Conservation (phyloP, 352 stramenopile species). For the Stramenopiles sp. region DNA sequence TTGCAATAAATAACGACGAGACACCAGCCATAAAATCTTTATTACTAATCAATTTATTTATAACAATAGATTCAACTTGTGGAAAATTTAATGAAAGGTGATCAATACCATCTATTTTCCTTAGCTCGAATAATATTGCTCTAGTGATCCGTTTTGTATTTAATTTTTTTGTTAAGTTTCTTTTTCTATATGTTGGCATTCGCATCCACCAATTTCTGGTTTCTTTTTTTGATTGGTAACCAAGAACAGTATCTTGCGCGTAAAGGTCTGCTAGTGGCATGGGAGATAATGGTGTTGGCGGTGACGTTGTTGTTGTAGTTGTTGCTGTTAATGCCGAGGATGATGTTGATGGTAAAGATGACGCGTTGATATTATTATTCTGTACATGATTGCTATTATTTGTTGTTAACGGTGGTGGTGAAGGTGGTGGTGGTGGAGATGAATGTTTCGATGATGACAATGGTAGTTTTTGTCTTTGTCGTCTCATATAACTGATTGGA, state of each 20-base stretch:
- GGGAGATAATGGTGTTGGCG: too few species aligned
- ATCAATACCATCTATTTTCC: neutral
- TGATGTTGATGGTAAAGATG: too few species aligned
- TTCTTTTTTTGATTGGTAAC: neutral
- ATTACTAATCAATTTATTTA: neutral
- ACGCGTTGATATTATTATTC: too few species aligned
- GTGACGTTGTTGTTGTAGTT: too few species aligned
- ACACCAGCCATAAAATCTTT: constrained; percentile 4
- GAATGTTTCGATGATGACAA: too few species aligned
- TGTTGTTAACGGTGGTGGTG: too few species aligned
- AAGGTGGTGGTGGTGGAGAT: too few species aligned
- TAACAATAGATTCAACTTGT: neutral
- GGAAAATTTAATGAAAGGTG: neutral
- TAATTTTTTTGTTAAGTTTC: neutral
- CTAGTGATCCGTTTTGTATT: neutral
- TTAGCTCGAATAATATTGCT: neutral
- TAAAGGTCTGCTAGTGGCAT: neutral
- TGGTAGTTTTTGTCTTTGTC: too few species aligned
- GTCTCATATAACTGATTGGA: too few species aligned
- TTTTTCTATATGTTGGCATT: neutral
- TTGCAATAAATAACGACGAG: neutral
- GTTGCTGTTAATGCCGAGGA: too few species aligned
- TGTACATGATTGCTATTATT: too few species aligned
- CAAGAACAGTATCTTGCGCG: neutral
- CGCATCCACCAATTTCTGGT: neutral